Base-by-base conservation (phyloP, 106 monocot genomes). In the Allium fistulosum region DNA sequence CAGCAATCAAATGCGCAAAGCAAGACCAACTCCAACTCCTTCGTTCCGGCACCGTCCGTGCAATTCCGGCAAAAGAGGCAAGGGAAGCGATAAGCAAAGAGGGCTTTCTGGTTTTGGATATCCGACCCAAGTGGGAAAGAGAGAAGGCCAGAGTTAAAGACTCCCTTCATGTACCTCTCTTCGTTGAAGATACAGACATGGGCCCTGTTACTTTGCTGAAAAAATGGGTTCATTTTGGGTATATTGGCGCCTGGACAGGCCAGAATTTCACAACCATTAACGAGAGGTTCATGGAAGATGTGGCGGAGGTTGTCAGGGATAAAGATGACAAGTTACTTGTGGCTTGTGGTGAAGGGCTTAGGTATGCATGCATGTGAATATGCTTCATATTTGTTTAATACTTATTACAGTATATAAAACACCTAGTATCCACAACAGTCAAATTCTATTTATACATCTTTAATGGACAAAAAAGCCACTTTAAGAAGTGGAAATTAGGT, bases 151-250 rank as follows among this genome's bases (percentile, higher is more conserved):
- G 76, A 46, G 78, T 97, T 12, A 47, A 52, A 0, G 88, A 73
- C 9, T 81, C 96, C 10, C 27, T 88, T 27, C 96, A 97, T 63
- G 88, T 92, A 1, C 82, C 96, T 14, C 80, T 97, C 69, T 97
- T 88, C 72, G 86, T 92, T 9, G 96, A 81, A 57, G 96, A 97
- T 70, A 76, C 68, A 13, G 86, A 75, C 75, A 22, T 48, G 47
- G 76, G 82, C 26, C 92, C 82, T 9, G 13, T 97, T 48, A 86
- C 92, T 22, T 70, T 92, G 65, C 68, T 97, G 37, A 92, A 92
- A 79, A 92, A 89, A 74, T 97, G 75, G 80, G 80, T 97, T 17
- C 96, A 97, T 68, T 92, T 97, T 59, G 92, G 92, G 45, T 97
- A 92, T 76, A 81, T 92, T 46, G 92, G 92, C 4, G 76, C 80